Conservation (phyloP, 106 monocot genomes). For the Phalaenopsis aphrodite region DNA sequence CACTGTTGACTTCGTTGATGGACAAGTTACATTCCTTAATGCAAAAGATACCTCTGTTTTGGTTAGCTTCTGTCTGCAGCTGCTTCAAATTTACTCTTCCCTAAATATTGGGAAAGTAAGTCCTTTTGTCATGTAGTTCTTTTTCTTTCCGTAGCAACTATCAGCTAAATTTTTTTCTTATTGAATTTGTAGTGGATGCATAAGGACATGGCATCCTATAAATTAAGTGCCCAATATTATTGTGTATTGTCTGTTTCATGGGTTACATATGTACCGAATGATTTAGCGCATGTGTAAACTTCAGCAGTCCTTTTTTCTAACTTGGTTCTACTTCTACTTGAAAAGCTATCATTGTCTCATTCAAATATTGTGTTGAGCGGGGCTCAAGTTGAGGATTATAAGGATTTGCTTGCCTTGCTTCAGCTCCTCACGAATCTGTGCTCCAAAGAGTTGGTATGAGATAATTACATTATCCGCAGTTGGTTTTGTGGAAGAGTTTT, state of each 20-base stretch:
- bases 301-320: neutral
- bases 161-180: neutral
- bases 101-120: constrained; percentile 92
- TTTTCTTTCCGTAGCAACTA: neutral
- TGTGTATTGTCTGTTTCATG: neutral
- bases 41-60: constrained; percentile 68
- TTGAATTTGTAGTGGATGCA: neutral
- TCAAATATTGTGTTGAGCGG: constrained; percentile 64
- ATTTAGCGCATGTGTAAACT: too few relatives aligned
- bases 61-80: constrained; percentile 70
- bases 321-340: neutral
- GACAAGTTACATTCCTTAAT: constrained; percentile 64
- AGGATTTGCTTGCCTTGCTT: constrained; percentile 92
- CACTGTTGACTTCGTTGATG: constrained; percentile 83
- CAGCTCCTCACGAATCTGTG: constrained; percentile 89
- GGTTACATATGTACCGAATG: neutral
- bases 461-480: neutral
- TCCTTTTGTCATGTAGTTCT: constrained; percentile 1
- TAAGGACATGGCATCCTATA: neutral
- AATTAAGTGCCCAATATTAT: neutral
- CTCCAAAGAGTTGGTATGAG: constrained; percentile 85
- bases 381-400: constrained; percentile 80
- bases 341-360: constrained; percentile 59
- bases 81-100: constrained; percentile 83
- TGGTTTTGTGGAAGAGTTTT: neutral